phyloP scores from a whole-genome alignment of 2,329 filamentous ascomycete species.

The Macrophomina tecta region DNA sequence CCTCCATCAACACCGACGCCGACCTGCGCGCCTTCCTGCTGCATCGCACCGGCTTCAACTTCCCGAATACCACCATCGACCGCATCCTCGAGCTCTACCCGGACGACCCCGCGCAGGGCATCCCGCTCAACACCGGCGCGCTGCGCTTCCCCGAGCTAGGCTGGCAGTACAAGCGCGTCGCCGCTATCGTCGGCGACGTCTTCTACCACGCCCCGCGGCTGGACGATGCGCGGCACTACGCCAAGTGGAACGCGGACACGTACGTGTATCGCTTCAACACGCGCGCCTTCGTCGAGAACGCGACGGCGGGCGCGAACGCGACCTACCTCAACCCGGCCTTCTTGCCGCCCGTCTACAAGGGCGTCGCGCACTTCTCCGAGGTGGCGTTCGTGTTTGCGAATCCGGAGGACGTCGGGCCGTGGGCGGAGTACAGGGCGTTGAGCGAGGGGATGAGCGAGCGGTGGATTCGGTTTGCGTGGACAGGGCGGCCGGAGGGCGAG shows the following conservation, averaged over 20 bases:
- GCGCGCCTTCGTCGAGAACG: slow-evolving; percentile 39
- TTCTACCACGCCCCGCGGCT: slow-evolving; percentile 31
- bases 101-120: slow-evolving; percentile 17
- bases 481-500: slow-evolving; percentile 6
- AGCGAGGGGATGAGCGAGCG: background rate
- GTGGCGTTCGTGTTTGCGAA: slow-evolving; percentile 24
- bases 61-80: slow-evolving; percentile 3
- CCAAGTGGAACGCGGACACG: background rate
- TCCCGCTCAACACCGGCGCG: slow-evolving; percentile 23
- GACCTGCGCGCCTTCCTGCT: slow-evolving; percentile 18
- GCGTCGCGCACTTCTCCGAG: slow-evolving; percentile 25
- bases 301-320: slow-evolving; percentile 33
- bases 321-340: slow-evolving; percentile 29
- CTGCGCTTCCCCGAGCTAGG: slow-evolving; percentile 42
- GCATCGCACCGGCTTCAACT: slow-evolving; percentile 12
- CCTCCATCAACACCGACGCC: slow-evolving; percentile 20
- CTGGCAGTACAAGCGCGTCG: slow-evolving; percentile 29
- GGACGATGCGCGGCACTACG: slow-evolving; percentile 36
- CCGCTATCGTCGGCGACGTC: slow-evolving; percentile 28
- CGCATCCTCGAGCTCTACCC: slow-evolving; percentile 27
- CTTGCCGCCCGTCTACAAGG: slow-evolving; percentile 9
- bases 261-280: slow-evolving; percentile 33
- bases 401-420: slow-evolving; percentile 15
- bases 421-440: slow-evolving; percentile 8
- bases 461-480: slow-evolving; percentile 22